Evolutionary conservation across 1,284 basidiomycete genomes (phyloP).

Genomic region (Microbotryum lychnidis-dioicae): DNA sequence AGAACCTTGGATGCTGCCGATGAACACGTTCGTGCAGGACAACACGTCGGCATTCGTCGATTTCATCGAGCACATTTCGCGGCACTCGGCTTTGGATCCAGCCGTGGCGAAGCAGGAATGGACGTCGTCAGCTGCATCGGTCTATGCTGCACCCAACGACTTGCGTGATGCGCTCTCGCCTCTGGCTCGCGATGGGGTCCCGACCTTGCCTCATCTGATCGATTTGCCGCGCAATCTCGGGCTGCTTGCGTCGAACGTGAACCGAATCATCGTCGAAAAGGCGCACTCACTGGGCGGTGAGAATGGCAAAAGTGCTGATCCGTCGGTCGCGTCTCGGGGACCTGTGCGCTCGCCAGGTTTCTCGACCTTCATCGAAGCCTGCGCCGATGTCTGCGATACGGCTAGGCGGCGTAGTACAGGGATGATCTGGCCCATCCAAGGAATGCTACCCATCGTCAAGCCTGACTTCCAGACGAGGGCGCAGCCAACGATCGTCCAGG

Average conservation of each 20-base stretch:
- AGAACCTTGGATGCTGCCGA: constrained; percentile 37
- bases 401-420: constrained; percentile 21
- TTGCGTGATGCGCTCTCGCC: constrained; percentile 26
- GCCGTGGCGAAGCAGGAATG: constrained; percentile 28
- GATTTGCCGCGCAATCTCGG: constrained; percentile 35
- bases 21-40: constrained; percentile 37
- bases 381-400: constrained; percentile 19
- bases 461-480: constrained; percentile 1
- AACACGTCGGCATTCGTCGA: constrained; percentile 32
- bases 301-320: neutral
- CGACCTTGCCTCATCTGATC: constrained; percentile 34
- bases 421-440: constrained; percentile 8
- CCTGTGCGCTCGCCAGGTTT: neutral
- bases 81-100: constrained; percentile 1
- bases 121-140: constrained; percentile 32
- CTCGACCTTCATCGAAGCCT: constrained; percentile 17
- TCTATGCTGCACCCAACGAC: constrained; percentile 31
- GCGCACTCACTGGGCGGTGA: neutral
- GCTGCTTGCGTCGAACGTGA: constrained; percentile 19
- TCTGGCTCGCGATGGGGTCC: constrained; percentile 33
- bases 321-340: constrained; percentile 10
- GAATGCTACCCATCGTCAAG: constrained; percentile 19
- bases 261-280: constrained; percentile 9
- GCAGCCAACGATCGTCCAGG: neutral
- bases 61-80: constrained; percentile 31